Conservation (phyloP, 352 stramenopile genomes). For the Plasmopara muralis region DNA sequence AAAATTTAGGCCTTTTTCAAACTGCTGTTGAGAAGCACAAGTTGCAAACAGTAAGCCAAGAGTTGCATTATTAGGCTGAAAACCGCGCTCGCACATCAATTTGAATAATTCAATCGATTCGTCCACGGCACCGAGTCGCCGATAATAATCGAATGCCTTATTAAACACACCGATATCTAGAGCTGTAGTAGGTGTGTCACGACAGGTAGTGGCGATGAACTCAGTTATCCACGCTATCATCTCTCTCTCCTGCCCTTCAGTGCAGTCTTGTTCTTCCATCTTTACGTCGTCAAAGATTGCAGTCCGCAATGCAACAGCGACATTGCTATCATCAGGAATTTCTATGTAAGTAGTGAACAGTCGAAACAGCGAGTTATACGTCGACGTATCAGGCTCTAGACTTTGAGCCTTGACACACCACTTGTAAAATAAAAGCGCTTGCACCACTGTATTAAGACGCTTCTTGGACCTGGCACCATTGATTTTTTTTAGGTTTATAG, state of each 20-base stretch:
- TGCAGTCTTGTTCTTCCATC: constrained; percentile 11
- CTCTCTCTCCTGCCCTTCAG: constrained; percentile 16
- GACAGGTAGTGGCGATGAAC: constrained; percentile 45
- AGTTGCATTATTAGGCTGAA: constrained; percentile 39
- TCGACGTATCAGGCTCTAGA: constrained; percentile 25
- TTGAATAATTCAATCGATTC: constrained; percentile 51
- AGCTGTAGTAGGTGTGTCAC: constrained; percentile 22
- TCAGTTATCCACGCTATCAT: constrained; percentile 24
- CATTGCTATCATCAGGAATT: constrained; percentile 1
- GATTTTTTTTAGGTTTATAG: constrained; percentile 11
- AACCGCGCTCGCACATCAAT: constrained; percentile 40
- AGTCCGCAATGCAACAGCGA: background rate
- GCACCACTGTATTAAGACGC: constrained; percentile 20
- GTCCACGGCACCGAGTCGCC: constrained; percentile 40
- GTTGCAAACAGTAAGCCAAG: constrained; percentile 55
- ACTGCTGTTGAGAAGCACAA: constrained; percentile 36
- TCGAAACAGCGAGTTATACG: constrained; percentile 46
- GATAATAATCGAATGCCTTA: constrained; percentile 57
- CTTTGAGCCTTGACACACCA: constrained; percentile 27
- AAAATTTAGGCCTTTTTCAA: constrained; percentile 49
- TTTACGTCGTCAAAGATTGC: constrained; percentile 1
- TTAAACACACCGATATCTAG: constrained; percentile 57
- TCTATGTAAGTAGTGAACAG: constrained; percentile 43
- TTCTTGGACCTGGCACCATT: constrained; percentile 4
- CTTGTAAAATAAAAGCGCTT: constrained; percentile 29